Base-by-base conservation (phyloP, 2,329 filamentous ascomycete species). In the Periconia sp. region DNA sequence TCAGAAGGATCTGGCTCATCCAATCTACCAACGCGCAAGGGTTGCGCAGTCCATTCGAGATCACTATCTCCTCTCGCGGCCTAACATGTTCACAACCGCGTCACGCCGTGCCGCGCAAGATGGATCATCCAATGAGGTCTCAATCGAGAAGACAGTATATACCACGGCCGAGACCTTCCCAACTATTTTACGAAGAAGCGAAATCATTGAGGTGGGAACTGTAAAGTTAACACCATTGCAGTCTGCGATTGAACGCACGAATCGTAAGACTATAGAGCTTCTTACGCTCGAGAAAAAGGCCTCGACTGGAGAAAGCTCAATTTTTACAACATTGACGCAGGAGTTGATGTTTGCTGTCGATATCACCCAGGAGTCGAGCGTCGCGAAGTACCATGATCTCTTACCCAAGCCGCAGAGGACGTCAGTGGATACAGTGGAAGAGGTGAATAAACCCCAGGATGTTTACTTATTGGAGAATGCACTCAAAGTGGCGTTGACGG, bases 181-280 rank as follows among this genome's bases (percentile, higher is more conserved):
- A 1, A 97, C 92, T 1, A 95, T 97, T 46, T 78, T 97, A 23
- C 85, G 91, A 31, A 85, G 92, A 51, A 96, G 91, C 63, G 92
- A 97, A 75, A 89, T 97, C 55, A 76, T 95, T 14, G 79, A 84
- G 7, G 80, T 83, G 1, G 83, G 87, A 17, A 86, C 88, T 46
- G 73, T 91, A 17, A 81, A 81, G 11, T 79, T 97, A 23, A 83
- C 83, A 31, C 86, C 92, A 7, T 80, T 94, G 54, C 89, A 97
- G 73, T 92, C 91, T n/a, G 93, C 89, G 0, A 80, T 97, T 56
- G 93, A 97, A 71, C 87, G 93, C 15, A 93, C 94, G 31, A 88
- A 91, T 63, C 86, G 92, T 54, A 97, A 97, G 78, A 96, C 93
- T 1, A 85, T 90, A 54, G 93, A 97, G 74, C 84, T 97, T 77